Percentiles rank a stretch among this genome's conserved stretches.
Evolutionary conservation across 2,329 filamentous ascomycete species (phyloP).

Genomic region (Berkeleyomyces basicola): DNA sequence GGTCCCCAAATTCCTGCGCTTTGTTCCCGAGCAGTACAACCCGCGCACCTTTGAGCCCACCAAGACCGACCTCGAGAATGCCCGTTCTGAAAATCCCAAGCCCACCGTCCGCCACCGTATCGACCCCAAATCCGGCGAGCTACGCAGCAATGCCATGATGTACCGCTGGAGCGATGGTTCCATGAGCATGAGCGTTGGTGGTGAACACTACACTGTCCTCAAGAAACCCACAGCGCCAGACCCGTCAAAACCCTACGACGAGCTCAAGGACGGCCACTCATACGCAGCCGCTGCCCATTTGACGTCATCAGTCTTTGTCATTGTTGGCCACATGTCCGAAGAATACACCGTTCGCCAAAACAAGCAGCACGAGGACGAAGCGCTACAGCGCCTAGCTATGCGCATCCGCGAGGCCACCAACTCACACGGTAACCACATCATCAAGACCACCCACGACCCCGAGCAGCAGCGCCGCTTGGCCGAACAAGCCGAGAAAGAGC

Average conservation of each 20-base stretch:
- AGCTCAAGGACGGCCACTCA: conserved; percentile 55
- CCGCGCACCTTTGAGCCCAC: conserved; percentile 47
- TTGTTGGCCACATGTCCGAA: conserved; percentile 60
- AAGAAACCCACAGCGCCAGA: conserved; percentile 52
- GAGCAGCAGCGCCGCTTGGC: conserved; percentile 59
- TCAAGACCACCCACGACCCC: conserved; percentile 55
- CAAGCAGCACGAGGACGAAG: conserved; percentile 51
- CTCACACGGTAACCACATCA: conserved; percentile 44
- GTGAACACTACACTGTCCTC: conserved; percentile 58
- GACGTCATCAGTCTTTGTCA: conserved; percentile 48
- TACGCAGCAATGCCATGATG: conserved; percentile 60
- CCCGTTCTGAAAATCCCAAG: conserved; percentile 37
- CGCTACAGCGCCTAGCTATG: conserved; percentile 49
- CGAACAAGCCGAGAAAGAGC: conserved; percentile 59
- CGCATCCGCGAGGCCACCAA: conserved; percentile 47
- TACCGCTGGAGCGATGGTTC: conserved; percentile 69
- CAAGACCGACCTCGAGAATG: conserved; percentile 36
- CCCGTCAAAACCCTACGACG: conserved; percentile 41
- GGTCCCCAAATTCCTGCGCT: conserved; percentile 54
- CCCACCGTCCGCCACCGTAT: conserved; percentile 54
- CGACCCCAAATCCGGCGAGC: conserved; percentile 45
- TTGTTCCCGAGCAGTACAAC: conserved; percentile 52
- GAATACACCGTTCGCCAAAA: conserved; percentile 54
- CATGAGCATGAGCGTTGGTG: conserved; percentile 56
- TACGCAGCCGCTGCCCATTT: conserved; percentile 60